Evolutionary conservation across 2,329 filamentous ascomycete species (phyloP).

Genomic region (Beauveria sp.): DNA sequence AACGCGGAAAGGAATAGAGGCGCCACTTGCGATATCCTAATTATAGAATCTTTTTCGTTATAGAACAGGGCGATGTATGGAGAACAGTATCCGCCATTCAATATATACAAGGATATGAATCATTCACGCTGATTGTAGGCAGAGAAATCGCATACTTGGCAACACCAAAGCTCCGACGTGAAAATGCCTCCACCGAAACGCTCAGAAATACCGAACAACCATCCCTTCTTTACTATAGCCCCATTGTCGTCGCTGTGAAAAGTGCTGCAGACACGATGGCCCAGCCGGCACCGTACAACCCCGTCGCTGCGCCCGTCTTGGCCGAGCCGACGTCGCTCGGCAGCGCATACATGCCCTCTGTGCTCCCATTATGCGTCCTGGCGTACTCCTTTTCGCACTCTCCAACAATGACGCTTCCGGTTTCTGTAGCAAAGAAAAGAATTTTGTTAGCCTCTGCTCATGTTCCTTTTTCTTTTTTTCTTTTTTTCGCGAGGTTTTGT

Average conservation of each 20-base stretch:
- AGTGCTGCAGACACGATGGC: neutral
- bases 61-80: neutral
- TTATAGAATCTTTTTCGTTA: neutral
- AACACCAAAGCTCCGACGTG: neutral
- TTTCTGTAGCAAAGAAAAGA: neutral
- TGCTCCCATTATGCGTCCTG: conserved; percentile 3
- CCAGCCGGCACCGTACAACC: neutral
- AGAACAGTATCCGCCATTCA: neutral
- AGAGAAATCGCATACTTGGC: neutral
- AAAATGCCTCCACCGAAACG: neutral
- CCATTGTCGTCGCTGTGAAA: neutral
- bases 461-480: too few relatives aligned
- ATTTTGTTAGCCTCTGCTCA: neutral
- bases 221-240: neutral
- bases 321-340: neutral
- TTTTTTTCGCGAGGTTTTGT: neutral
- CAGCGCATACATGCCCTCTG: neutral
- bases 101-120: neutral
- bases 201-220: neutral
- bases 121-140: neutral
- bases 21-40: neutral
- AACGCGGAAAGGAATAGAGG: neutral
- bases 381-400: conserved; percentile 6
- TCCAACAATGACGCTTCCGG: neutral
- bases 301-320: neutral